Conservation (phyloP, 345 rosid species). For the Populus davidiana region DNA sequence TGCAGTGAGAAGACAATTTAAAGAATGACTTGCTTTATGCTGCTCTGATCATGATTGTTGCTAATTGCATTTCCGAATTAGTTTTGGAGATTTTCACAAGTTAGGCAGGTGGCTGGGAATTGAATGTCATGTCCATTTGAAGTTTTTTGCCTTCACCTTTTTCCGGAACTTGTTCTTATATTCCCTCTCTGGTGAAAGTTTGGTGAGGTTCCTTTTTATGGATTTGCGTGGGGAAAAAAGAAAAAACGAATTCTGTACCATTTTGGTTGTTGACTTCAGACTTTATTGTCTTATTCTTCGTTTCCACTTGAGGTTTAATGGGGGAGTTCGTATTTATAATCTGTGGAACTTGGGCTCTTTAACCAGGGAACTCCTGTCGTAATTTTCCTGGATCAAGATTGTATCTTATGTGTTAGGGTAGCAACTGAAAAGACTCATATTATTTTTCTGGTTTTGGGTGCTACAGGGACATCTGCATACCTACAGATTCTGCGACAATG, state of each 20-base stretch:
- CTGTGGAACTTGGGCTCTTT: neutral
- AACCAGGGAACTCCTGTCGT: neutral
- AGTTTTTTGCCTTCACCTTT: neutral
- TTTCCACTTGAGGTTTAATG: neutral
- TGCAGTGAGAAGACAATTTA: neutral
- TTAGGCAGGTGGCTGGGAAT: neutral
- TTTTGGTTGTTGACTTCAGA: neutral
- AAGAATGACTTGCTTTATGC: neutral
- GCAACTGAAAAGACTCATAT: neutral
- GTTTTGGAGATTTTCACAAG: neutral
- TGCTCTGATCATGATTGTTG: neutral
- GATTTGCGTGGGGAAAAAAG: neutral
- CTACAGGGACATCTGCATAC: slow-evolving; percentile 96
- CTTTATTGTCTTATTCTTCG: neutral
- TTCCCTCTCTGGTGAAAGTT: neutral
- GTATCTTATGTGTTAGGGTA: neutral
- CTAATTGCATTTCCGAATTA: neutral
- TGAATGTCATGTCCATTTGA: neutral
- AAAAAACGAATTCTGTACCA: neutral
- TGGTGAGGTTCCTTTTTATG: neutral
- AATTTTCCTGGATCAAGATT: neutral
- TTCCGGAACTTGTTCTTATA: neutral
- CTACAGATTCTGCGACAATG: slow-evolving; percentile 97
- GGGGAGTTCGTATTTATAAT: neutral
- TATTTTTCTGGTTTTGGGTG: neutral